A percentile compares a stretch with the other conserved stretches of the same genome.
Evolutionary conservation across 768 basidiomycete species (phyloP).

Genomic region (Boletus subcaerulescens): DNA sequence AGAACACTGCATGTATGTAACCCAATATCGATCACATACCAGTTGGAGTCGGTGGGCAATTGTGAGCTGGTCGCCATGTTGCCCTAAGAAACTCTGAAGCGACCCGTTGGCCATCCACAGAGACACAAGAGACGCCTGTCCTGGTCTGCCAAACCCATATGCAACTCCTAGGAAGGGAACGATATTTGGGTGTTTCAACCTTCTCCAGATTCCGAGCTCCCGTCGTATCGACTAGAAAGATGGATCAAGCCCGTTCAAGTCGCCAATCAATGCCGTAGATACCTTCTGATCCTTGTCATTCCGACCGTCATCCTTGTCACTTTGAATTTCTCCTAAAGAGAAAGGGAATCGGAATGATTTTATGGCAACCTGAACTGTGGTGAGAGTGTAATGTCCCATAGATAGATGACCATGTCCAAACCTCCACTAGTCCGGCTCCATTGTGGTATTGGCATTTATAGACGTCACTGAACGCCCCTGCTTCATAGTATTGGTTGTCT

Average conservation of each 20-base stretch:
- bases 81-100: not conserved
- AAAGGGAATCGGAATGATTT: not conserved
- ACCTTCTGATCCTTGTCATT: too few species aligned
- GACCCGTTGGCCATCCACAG: conserved; percentile 4
- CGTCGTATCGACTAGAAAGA: not conserved
- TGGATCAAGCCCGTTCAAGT: not conserved
- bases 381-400: not conserved
- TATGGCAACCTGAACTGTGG: not conserved
- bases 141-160: conserved; percentile 20
- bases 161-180: conserved; percentile 12
- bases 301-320: too few species aligned
- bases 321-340: too few species aligned
- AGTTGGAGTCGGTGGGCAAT: conserved; percentile 2
- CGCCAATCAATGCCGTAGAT: too few species aligned
- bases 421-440: not conserved
- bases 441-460: not conserved
- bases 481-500: not conserved
- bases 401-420: not conserved
- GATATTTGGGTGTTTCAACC: not conserved
- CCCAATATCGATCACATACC: not conserved
- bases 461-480: conserved; percentile 1
- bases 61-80: not conserved
- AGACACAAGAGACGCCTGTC: not conserved
- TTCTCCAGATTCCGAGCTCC: not conserved
- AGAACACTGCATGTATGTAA: not conserved